Evolutionary conservation across 768 basidiomycete genomes (phyloP).

Genomic region (Trichaptum fuscoviolaceum): DNA sequence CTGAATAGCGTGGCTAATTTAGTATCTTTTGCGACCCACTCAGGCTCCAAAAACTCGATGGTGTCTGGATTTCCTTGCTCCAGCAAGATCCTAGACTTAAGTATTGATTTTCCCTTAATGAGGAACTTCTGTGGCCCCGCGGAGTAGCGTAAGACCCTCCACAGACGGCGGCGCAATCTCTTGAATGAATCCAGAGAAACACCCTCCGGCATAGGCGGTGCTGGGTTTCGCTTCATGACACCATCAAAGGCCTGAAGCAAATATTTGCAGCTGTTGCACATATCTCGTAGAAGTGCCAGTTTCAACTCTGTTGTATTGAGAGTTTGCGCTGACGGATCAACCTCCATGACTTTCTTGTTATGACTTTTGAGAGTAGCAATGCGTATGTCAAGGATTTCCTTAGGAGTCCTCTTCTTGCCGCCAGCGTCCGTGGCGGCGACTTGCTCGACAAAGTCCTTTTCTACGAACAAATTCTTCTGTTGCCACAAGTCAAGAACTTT

Average conservation of each 20-base stretch:
- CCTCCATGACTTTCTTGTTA: background rate
- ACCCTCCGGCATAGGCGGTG: too few relatives aligned
- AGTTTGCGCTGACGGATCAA: background rate
- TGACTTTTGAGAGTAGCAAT: background rate
- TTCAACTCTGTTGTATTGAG: background rate
- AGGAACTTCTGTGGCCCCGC: background rate
- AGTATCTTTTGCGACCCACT: background rate
- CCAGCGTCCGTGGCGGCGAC: too few relatives aligned
- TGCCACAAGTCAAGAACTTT: too few relatives aligned
- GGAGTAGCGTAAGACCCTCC: background rate
- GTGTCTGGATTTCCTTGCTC: background rate
- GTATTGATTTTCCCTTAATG: background rate
- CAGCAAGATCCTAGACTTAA: background rate
- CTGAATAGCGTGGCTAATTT: background rate
- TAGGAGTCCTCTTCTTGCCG: too few relatives aligned
- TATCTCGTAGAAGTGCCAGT: background rate
- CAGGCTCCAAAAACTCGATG: background rate
- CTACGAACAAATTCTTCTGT: too few relatives aligned
- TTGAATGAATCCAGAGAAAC: background rate
- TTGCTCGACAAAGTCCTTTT: too few relatives aligned
- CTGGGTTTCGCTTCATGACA: background rate
- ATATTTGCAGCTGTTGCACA: background rate
- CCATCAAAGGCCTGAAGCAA: background rate
- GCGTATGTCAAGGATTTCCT: background rate
- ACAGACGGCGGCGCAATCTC: background rate